A percentile compares a stretch with the other conserved stretches of the same genome.
Conservation (phyloP, 495 filamentous ascomycete species). For the Xylaria sp. region DNA sequence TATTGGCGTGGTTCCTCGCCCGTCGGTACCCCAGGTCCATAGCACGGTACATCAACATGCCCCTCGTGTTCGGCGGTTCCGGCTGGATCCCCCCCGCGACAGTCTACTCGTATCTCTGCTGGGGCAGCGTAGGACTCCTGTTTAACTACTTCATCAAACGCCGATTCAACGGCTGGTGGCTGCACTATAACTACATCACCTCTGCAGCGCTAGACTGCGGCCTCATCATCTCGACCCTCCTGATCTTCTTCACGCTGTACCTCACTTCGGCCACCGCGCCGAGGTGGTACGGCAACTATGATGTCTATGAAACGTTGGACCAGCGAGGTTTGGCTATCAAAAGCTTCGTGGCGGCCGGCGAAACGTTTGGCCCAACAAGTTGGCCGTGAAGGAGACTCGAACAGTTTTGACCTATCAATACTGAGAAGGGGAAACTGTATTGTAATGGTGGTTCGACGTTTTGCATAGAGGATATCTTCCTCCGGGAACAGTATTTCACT, state of each 20-base stretch:
- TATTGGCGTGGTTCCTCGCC: constrained; percentile 66
- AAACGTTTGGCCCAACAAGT: constrained; percentile 54
- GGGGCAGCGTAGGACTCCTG: constrained; percentile 70
- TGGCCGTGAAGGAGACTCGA: constrained; percentile 43
- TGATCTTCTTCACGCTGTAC: constrained; percentile 74
- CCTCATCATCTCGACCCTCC: constrained; percentile 67
- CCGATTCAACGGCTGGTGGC: constrained; percentile 73
- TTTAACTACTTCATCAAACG: constrained; percentile 72
- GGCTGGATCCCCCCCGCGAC: constrained; percentile 68
- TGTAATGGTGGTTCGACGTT: neutral
- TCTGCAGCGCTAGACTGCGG: constrained; percentile 76
- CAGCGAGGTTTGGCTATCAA: constrained; percentile 44
- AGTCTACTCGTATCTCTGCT: constrained; percentile 69
- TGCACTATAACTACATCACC: constrained; percentile 76
- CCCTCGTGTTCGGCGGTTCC: constrained; percentile 71
- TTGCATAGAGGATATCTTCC: neutral
- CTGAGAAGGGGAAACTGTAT: neutral
- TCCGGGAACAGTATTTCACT: neutral
- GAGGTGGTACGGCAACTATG: constrained; percentile 71
- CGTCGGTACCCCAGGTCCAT: constrained; percentile 63
- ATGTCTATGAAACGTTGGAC: constrained; percentile 51
- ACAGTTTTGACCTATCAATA: neutral
- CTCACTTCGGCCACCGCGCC: constrained; percentile 60
- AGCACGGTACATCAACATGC: constrained; percentile 67
- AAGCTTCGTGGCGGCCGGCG: constrained; percentile 40